Base-by-base conservation (phyloP, 1,284 basidiomycete species). In the Moesziomyces globuligerus region DNA sequence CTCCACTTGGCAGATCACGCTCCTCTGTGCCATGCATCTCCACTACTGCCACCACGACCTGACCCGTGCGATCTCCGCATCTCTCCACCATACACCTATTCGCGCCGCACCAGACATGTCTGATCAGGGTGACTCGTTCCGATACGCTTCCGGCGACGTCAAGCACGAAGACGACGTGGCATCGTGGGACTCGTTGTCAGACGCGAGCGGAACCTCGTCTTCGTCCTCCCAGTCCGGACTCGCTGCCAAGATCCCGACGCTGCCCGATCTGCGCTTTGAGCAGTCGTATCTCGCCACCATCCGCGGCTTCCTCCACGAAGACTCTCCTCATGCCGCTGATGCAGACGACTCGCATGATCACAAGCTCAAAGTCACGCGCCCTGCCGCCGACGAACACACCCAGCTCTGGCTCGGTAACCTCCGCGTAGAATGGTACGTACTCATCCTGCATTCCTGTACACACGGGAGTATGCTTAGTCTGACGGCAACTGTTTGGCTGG, bases 221-320 rank as follows among this genome's bases (percentile, higher is more conserved):
- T 34, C 48, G 0, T 54, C 52, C 10, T 32, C 44, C 17, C 40
- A 57, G 10, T 21, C 20, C 4, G 49, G 29, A 18, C 10, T 47
- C 18, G 21, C 38, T 7, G 18, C 50, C 3, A 58, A 67, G 26
- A 45, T 72, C 0, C 59, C 64, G 4, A 60, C 64, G 2, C 50
- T 79, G 1, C 77, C 77, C 7, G 77, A 79, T 39, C 55, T 79
- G 18, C 67, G 77, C 23, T 79, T 79, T 41, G 77, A 79, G 53
- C 74, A 77, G 42, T 73, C 66, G 15, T 79, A 78, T 44, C 55
- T 79, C 9, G 71, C 77, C 26, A 74, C 70, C 21, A 69, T 79
- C 17, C 54, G 75, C 4, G 48, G 46, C 4, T 74, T 76, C 38
- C 47, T 79, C 11, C 77, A 79, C 46, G 75, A 60, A 49, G 55